Base-by-base conservation (phyloP, 805 yeast genomes). In the Saturnispora kantuleensis region DNA sequence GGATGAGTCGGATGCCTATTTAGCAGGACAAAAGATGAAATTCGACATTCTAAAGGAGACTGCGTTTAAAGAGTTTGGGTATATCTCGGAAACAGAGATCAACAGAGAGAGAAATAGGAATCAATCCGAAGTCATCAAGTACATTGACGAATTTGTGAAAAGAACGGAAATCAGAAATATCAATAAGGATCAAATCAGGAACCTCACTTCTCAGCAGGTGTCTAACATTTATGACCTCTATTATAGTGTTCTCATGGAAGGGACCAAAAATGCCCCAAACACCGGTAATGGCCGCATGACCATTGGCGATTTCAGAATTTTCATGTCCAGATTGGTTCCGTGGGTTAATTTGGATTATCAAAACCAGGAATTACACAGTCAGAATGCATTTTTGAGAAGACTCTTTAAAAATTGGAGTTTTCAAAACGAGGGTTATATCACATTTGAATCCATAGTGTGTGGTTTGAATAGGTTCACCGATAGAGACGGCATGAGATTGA, bases 41-140 rank as follows among this genome's bases (percentile, higher is more conserved):
- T 93, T 93, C 62, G 97, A 90, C 63, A 93, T 85, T 52, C 70
- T 93, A 16, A 69, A 90, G 64, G 95, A 88, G 10, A 87, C 88
- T 2, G 93, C 98, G 0, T 89, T 90, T 66, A 83, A 83, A 56
- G 98, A 93, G 58, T 93, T 93, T 60, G 71, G 83, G 8, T 79
- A 79, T 6, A 74, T 93, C 17, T 80, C 86, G 30, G 95, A 89
- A 47, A 81, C 78, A 1, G 70, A 77, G 60, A 78, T 93, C 35
- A 71, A 70, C 17, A 81, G 74, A 47, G 81, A 79, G 55, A 74
- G 97, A 43, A 68, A 73, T 18, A 82, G 74, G 57, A 81, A 77
- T 59, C 79, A 88, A 61, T 78, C 80, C 52, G 76, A 80, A 38
- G 90, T 93, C 37, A 78, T 84, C 56, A 84, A 76, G 54, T 90